Percentiles rank a stretch among this genome's conserved stretches.
These are phyloP conservation scores for Linaria vulgaris DNA, from an alignment of 257 asterid species.

Conservation along the genomic window DNA sequence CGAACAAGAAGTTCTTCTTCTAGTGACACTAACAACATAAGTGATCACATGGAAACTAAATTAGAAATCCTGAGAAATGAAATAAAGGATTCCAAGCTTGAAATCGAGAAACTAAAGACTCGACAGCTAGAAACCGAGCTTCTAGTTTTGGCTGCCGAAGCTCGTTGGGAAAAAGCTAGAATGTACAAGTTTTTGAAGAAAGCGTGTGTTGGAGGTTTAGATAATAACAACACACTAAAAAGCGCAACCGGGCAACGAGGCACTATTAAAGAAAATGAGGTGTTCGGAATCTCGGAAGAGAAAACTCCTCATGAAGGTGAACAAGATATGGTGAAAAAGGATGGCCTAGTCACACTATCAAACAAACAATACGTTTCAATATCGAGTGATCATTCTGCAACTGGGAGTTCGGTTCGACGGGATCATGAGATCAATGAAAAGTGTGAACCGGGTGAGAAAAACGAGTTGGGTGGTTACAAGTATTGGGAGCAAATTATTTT, in stretches of 20 bases:
- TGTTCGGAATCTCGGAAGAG: too few relatives aligned
- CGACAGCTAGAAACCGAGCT: constrained; percentile 30
- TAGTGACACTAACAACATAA: not conserved
- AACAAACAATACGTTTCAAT: not conserved
- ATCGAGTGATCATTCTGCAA: not conserved
- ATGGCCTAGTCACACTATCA: not conserved
- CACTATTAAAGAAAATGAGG: too few relatives aligned
- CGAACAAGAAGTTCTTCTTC: too few relatives aligned
- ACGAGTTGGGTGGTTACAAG: constrained; percentile 4
- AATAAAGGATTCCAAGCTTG: constrained; percentile 25
- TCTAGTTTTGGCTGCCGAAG: constrained; percentile 22
- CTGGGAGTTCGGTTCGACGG: not conserved
- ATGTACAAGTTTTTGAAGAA: constrained; percentile 29
- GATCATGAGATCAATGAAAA: too few relatives aligned
- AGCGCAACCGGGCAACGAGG: too few relatives aligned
- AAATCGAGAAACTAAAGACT: constrained; percentile 36
- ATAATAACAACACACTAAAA: too few relatives aligned
- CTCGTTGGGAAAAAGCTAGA: constrained; percentile 15
- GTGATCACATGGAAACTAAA: constrained; percentile 13
- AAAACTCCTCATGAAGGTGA: not conserved
- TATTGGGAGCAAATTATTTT: constrained; percentile 24
- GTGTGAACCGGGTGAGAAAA: not conserved
- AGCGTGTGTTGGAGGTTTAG: constrained; percentile 23
- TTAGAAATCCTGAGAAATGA: constrained; percentile 22
- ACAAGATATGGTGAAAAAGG: not conserved